Conservation (phyloP, 148 eudicot species). For the Vaccinium vitisidaea region DNA sequence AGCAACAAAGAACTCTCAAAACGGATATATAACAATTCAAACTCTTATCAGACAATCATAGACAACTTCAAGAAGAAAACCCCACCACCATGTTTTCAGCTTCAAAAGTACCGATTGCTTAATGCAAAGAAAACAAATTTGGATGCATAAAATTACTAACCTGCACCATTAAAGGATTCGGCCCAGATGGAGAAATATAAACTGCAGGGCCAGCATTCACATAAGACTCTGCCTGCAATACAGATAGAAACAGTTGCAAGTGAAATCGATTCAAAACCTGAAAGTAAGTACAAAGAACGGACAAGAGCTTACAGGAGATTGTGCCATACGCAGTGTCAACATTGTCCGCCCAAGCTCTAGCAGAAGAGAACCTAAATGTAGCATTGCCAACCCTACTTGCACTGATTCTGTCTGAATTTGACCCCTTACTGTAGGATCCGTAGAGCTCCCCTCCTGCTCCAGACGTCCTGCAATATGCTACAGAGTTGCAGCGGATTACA, state of each 20-base stretch:
- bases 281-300: conserved; percentile 3
- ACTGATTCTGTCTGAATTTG: conserved; percentile 71
- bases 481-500: conserved; percentile 40
- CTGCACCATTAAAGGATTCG: conserved; percentile 98
- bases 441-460: conserved; percentile 67
- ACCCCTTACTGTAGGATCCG: conserved; percentile 60
- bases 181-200: conserved; percentile 83
- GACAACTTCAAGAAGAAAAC: not conserved
- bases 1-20: not conserved
- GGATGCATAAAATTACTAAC: conserved; percentile 29
- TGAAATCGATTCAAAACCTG: conserved; percentile 3
- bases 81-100: not conserved
- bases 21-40: not conserved
- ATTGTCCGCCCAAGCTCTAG: conserved; percentile 94
- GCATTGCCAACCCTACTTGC: conserved; percentile 78
- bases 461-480: conserved; percentile 82
- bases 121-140: not conserved
- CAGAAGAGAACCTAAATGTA: conserved; percentile 86
- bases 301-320: conserved; percentile 61
- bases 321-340: conserved; percentile 82
- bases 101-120: not conserved
- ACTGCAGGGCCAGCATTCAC: conserved; percentile 95
- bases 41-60: not conserved
- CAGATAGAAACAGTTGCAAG: conserved; percentile 11
- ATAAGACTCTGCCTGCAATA: conserved; percentile 72